A percentile compares a stretch with the other conserved stretches of the same genome.
Evolutionary conservation across 257 asterid species (phyloP).

Genomic region (Prunella vulgaris): DNA sequence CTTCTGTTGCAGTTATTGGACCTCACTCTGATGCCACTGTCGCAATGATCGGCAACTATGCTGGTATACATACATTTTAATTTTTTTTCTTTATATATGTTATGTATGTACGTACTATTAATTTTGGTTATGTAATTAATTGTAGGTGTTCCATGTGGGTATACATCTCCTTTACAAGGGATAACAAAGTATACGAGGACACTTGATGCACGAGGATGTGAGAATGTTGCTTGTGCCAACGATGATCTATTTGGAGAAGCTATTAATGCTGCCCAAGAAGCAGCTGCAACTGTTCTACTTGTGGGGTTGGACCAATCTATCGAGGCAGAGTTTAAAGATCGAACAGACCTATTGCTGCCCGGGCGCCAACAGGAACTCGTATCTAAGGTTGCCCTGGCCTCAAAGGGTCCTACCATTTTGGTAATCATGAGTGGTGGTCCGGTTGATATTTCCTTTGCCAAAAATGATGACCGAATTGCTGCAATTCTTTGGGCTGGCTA

Average conservation of each 20-base stretch:
- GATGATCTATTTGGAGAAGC: conserved; percentile 47
- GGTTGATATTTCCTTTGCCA: conserved; percentile 58
- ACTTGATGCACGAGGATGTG: conserved; percentile 45
- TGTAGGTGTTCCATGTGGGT: conserved; percentile 62
- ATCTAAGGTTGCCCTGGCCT: conserved; percentile 51
- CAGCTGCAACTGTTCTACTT: conserved; percentile 56
- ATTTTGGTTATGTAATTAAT: too few species aligned
- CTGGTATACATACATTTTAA: conserved; percentile 30
- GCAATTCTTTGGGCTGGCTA: conserved; percentile 73
- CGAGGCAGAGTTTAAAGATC: conserved; percentile 66
- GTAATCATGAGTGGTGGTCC: conserved; percentile 85
- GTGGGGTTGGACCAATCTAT: conserved; percentile 74
- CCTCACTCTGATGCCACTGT: conserved; percentile 61
- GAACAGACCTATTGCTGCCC: conserved; percentile 54
- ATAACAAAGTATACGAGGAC: conserved; percentile 39
- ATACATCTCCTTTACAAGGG: conserved; percentile 68
- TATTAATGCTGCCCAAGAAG: conserved; percentile 46
- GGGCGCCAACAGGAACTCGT: conserved; percentile 65
- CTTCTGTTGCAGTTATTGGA: conserved; percentile 56
- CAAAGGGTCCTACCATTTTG: conserved; percentile 55
- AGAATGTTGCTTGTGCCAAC: conserved; percentile 42
- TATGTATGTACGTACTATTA: too few species aligned
- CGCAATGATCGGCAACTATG: conserved; percentile 78
- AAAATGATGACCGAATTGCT: conserved; percentile 40
- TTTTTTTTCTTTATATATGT: neutral